Percentiles rank a stretch among this genome's conserved stretches.
Conservation (phyloP, 169 alveolate genomes). For the Amoebophrya sp. region DNA sequence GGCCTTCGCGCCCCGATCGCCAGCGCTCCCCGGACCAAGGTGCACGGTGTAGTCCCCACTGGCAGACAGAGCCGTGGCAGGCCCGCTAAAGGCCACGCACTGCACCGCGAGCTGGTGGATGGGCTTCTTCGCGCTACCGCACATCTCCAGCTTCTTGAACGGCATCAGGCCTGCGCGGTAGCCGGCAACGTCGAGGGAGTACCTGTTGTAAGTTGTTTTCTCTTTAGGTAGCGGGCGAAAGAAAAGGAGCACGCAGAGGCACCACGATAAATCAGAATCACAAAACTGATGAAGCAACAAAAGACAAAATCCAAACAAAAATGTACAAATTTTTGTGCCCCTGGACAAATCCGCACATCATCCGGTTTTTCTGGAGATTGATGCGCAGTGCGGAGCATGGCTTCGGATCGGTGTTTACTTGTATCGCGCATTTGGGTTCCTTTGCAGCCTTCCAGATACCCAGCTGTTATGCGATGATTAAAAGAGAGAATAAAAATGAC, state of each 20-base stretch:
- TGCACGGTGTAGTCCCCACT: constrained; percentile 10
- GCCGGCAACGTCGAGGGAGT: not conserved
- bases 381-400: not conserved
- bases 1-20: too few relatives aligned
- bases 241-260: too few relatives aligned
- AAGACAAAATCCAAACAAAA: too few relatives aligned
- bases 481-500: too few relatives aligned
- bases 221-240: too few relatives aligned
- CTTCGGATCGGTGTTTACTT: not conserved
- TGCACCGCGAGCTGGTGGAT: not conserved
- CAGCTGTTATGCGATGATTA: not conserved
- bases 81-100: not conserved
- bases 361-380: not conserved
- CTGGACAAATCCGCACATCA: not conserved
- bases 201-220: not conserved
- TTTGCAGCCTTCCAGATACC: not conserved
- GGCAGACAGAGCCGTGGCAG: not conserved
- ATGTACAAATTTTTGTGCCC: not conserved
- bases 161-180: not conserved
- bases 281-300: too few relatives aligned
- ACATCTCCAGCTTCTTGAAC: not conserved
- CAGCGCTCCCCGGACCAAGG: not conserved
- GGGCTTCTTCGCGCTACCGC: not conserved
- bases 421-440: not conserved
- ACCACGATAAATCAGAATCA: too few relatives aligned